Base-by-base conservation (phyloP, 495 filamentous ascomycete species). In the Neurospora sp. region DNA sequence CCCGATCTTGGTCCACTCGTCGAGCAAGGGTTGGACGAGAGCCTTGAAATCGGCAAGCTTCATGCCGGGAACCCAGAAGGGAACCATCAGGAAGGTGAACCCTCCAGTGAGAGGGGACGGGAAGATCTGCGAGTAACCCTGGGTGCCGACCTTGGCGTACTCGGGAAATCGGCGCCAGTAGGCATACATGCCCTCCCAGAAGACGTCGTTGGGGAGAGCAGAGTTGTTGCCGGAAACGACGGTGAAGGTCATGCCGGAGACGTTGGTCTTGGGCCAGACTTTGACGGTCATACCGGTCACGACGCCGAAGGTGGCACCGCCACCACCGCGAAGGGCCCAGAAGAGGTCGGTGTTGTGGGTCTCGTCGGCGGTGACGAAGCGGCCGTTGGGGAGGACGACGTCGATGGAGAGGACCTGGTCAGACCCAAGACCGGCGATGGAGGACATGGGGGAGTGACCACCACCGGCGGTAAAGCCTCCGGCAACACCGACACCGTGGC, bases 311-410 rank as follows among this genome's bases (percentile, higher is more conserved):
- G 84, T 86, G 75, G 86, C 72, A 48, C 77, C 80, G 40, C 82
- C 81, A 6, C 87, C 87, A 0, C 74, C 74, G 1, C 74, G 66
- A 4, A 75, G 71, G 1, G 74, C 74, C 72, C 72, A 76, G 70
- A 89, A 91, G 3, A 90, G 80, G 36, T 91, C 89, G 0, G 84
- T 76, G 70, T 90, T 82, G 62, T 80, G 79, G 11, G 78, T 73
- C 36, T 83, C 75, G 54, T 83, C 83, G 2, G 86, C 87, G 0
- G 85, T 89, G 11, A 88, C 81, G 54, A 87, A 84, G 9, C 79
- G 74, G n/a, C 89, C 89, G 39, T 86, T 83, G 15, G 87, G 82
- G 1, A 83, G 79, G 15, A 89, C 83, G 9, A 87, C 78, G 40
- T 84, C 80, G 45, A 83, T 79, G 21, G 83, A 77, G 34, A 86